These are phyloP conservation scores for Suhomyces guaymorum DNA, from an alignment of 1,139 yeast genomes.

Conservation along the genomic window DNA sequence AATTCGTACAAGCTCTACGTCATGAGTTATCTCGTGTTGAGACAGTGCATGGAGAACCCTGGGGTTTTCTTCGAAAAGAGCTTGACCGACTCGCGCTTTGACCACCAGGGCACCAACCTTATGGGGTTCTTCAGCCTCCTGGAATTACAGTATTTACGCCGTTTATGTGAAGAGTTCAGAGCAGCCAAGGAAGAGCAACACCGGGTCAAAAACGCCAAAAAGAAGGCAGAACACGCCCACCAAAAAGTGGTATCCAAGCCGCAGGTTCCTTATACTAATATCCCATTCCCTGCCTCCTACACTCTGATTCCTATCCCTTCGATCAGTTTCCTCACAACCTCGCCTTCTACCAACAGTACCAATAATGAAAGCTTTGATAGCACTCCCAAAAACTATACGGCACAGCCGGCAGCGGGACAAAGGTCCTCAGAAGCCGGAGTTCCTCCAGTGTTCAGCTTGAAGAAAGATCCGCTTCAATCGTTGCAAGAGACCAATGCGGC, in stretches of 20 bases:
- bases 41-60: slow-evolving; percentile 47
- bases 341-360: slow-evolving; percentile 5
- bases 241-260: too few relatives aligned
- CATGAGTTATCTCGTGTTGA: slow-evolving; percentile 43
- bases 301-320: slow-evolving; percentile 11
- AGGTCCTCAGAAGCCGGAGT: not conserved
- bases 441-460: slow-evolving; percentile 4
- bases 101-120: slow-evolving; percentile 44
- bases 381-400: slow-evolving; percentile 5
- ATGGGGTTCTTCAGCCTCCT: slow-evolving; percentile 39
- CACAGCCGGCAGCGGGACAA: not conserved
- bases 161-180: slow-evolving; percentile 44
- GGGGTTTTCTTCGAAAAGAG: slow-evolving; percentile 39
- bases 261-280: slow-evolving; percentile 10
- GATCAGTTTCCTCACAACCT: slow-evolving; percentile 10
- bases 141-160: slow-evolving; percentile 40
- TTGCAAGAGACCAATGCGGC: slow-evolving; percentile 6
- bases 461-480: slow-evolving; percentile 4
- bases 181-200: slow-evolving; percentile 40
- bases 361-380: slow-evolving; percentile 6
- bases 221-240: slow-evolving; percentile 3
- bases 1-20: slow-evolving; percentile 46
- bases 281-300: slow-evolving; percentile 17
- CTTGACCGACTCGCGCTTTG: slow-evolving; percentile 29
- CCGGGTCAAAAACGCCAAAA: slow-evolving; percentile 17